Conservation (phyloP, 2,329 filamentous ascomycete genomes). For the Paecilomyces fulvus region DNA sequence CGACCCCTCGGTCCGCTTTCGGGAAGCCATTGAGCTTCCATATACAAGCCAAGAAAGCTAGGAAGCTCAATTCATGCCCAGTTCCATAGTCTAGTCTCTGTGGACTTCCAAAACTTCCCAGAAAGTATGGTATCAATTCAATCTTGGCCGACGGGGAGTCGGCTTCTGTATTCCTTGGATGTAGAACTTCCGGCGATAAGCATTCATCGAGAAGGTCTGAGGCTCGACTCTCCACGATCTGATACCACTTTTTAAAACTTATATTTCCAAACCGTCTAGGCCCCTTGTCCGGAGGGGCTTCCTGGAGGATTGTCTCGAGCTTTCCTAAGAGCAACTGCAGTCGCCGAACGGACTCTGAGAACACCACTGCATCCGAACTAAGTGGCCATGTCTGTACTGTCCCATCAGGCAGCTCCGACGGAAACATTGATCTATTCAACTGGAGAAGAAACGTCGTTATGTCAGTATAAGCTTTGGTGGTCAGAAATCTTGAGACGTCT, state of each 20-base stretch:
- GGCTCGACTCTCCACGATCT: slow-evolving; percentile 55
- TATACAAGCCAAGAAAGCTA: slow-evolving; percentile 80
- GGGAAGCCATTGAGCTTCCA: slow-evolving; percentile 84
- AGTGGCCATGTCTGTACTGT: slow-evolving; percentile 43
- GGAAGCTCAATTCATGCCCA: slow-evolving; percentile 88
- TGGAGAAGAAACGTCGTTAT: slow-evolving; percentile 83
- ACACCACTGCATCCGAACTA: slow-evolving; percentile 33
- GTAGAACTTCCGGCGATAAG: slow-evolving; percentile 44
- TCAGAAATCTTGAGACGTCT: slow-evolving; percentile 74
- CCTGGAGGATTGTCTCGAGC: slow-evolving; percentile 60
- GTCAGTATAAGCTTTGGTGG: slow-evolving; percentile 74
- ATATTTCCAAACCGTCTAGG: slow-evolving; percentile 87
- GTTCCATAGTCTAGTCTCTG: slow-evolving; percentile 93
- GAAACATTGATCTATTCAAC: slow-evolving; percentile 79
- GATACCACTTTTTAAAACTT: slow-evolving; percentile 79
- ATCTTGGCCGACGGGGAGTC: slow-evolving; percentile 44
- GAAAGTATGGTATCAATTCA: slow-evolving; percentile 70
- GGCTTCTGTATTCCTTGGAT: slow-evolving; percentile 16
- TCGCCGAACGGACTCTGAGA: slow-evolving; percentile 51
- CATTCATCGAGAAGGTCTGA: slow-evolving; percentile 49
- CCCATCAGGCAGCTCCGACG: slow-evolving; percentile 43
- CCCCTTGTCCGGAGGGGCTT: slow-evolving; percentile 75
- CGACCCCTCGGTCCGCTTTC: slow-evolving; percentile 43
- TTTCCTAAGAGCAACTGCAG: slow-evolving; percentile 59
- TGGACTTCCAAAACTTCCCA: slow-evolving; percentile 79